Evolutionary conservation across 2,329 filamentous ascomycete genomes (phyloP).

Genomic region (Neoarthrinium moseri): DNA sequence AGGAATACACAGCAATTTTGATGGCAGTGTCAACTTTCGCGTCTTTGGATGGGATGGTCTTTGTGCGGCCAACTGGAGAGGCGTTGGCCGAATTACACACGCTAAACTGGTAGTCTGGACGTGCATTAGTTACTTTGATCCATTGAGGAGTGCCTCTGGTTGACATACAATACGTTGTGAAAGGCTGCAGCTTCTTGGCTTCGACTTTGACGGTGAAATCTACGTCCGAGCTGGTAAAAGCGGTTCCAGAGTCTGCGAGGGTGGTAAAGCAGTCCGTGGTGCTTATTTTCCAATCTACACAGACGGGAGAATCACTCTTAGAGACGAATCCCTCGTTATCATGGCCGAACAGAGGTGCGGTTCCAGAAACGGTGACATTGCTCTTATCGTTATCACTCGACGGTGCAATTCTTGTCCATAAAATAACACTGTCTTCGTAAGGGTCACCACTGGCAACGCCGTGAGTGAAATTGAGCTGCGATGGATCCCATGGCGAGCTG

Average conservation of each 20-base stretch:
- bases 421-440: conserved; percentile 54
- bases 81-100: conserved; percentile 62
- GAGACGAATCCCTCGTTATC: conserved; percentile 42
- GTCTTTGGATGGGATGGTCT: conserved; percentile 60
- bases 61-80: conserved; percentile 66
- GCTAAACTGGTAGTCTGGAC: conserved; percentile 61
- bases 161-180: conserved; percentile 59
- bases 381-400: conserved; percentile 43
- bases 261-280: conserved; percentile 38
- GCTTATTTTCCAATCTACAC: conserved; percentile 64
- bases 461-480: conserved; percentile 58
- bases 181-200: conserved; percentile 59
- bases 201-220: conserved; percentile 77
- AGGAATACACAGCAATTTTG: conserved; percentile 68
- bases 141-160: neutral
- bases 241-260: conserved; percentile 55
- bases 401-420: conserved; percentile 42
- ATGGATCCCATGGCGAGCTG: conserved; percentile 41
- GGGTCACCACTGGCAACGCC: conserved; percentile 49
- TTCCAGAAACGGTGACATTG: conserved; percentile 38
- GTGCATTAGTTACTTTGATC: neutral
- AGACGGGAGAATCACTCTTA: conserved; percentile 60
- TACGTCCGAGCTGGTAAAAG: conserved; percentile 69
- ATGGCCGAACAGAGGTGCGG: conserved; percentile 38
- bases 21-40: conserved; percentile 56